These are phyloP conservation scores for Takashimella tepidaria DNA, from an alignment of 1,284 basidiomycete species.

Conservation along the genomic window DNA sequence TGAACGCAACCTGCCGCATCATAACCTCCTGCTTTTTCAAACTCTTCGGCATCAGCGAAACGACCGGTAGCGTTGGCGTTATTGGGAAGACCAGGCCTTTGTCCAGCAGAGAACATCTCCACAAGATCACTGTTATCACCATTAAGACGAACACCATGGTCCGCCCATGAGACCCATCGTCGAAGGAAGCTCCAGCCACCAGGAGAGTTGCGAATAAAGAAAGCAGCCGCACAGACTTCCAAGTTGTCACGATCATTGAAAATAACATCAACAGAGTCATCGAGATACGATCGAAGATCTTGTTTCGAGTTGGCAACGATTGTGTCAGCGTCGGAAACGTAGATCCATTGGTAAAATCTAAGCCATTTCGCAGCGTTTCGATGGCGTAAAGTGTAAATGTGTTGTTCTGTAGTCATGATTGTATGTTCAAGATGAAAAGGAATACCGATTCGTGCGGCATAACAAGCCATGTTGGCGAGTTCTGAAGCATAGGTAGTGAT, in stretches of 20 bases:
- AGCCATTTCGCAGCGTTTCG: not conserved
- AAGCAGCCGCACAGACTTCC: not conserved
- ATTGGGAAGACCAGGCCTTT: not conserved
- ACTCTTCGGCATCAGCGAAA: not conserved
- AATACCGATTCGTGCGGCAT: not conserved
- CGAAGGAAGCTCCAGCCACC: slow-evolving; percentile 1
- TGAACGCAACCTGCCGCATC: not conserved
- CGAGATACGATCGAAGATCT: not conserved
- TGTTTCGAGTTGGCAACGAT: not conserved
- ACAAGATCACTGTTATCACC: not conserved
- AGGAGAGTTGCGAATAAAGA: not conserved
- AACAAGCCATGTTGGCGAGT: not conserved
- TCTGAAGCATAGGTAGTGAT: not conserved
- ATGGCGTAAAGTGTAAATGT: not conserved
- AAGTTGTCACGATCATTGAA: not conserved
- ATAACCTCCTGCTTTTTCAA: not conserved
- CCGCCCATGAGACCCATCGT: not conserved
- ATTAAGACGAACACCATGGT: not conserved
- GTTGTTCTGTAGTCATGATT: not conserved
- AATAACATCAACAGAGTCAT: slow-evolving; percentile 1
- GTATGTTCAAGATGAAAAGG: not conserved
- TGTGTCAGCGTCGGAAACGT: not conserved
- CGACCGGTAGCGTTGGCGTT: not conserved
- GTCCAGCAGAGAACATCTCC: not conserved
- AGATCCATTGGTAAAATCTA: not conserved